Evolutionary conservation across 2,329 filamentous ascomycete genomes (phyloP), one percentile per base, ranked within the genome.

Genomic region (Penicillium digitatum): DNA sequence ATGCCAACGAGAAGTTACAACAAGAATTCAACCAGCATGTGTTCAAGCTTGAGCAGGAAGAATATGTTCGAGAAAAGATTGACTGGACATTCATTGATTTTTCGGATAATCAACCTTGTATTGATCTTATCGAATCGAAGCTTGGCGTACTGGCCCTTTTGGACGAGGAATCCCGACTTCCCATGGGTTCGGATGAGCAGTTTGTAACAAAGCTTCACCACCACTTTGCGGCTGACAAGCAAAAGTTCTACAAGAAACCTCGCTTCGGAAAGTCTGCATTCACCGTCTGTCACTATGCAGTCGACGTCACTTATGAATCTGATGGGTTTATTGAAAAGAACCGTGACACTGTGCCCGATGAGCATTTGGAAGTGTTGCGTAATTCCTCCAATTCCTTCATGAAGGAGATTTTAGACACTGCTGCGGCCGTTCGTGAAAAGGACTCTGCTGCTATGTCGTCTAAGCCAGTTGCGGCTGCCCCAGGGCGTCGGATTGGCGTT

Each of bases 11-110:
- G 76, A 99, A 99, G 77, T 80, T 99, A 52, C 94, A 99, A 72
- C 94, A 99, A 73, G 93, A 97, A 73, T 99, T 99, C 81, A 99
- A 99, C 76, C 90, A 95, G 72, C 94, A 99, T 69, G 94, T 99
- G 34, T 99, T 99, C 83, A 96, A 97, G 75, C 83, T 99, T 22
- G 94, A 99, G 74, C 94, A 99, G 73, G 94, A 99, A 72, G 94
- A 99, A 74, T 99, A 99, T 71, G 83, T 96, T 38, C 86, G 87
- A 52, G 94, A 99, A 76, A 82, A 97, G 77, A 99, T 99, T 62
- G 92, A 97, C 76, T 99, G 94, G 94, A 96, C 89, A 10, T 99
- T 99, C 71, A 99, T 99, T 71, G 94, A 99, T 72, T 99, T 99
- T 75, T 95, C 93, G 6, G 94, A 99, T 76, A 99, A 99, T 68